Evolutionary conservation across 1,284 basidiomycete genomes (phyloP), one percentile per base, ranked within the genome.

Genomic region (Cryptococcus sp.): DNA sequence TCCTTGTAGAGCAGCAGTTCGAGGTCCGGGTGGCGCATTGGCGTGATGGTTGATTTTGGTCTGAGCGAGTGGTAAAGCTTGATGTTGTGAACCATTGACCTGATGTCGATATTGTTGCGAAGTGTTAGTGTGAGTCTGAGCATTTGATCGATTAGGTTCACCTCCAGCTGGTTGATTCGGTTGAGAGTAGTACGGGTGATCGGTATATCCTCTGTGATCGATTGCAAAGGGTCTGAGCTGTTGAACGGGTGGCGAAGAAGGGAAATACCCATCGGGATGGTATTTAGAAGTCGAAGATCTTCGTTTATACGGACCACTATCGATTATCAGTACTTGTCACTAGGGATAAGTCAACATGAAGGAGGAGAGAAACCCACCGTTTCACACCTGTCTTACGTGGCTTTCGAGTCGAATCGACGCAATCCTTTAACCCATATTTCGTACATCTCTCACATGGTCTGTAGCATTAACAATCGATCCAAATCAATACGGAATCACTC

Each of bases 361-460:
- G n/a, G 38, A 10, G n/a, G n/a, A 41, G n/a, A 49, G 10, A 5
- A 10, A 60, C 66, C 57, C 41, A 68, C 71, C 72, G 58, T 58
- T 74, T 74, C 49, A 71, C 51, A 14, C 72, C 72, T 36, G 63
- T 69, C 56, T 72, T 71, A 4, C 72, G 57, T 0, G 69, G 67
- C 48, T 72, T 72, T 3, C 72, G 58, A n/a, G 62, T 64, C 30
- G 69, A 71, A 46, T 74, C 70, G 10, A 69, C 46, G 51, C 72
- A 74, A 46, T 72, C 69, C 10, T 46, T 46, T 41, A 71, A 48
- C 10, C 65, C 65, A 50, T 72, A 71, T 53, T 71, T 71, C 41
- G 64, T 58, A 55, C 72, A 74, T 47, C 72, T 50, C 43, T 74
- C 70, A 44, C 72, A 74, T 0, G 72, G 72, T 56, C 72, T 71